These are phyloP conservation scores for Moniliophthora roreri DNA, from an alignment of 1,284 basidiomycete genomes.

Conservation along the genomic window DNA sequence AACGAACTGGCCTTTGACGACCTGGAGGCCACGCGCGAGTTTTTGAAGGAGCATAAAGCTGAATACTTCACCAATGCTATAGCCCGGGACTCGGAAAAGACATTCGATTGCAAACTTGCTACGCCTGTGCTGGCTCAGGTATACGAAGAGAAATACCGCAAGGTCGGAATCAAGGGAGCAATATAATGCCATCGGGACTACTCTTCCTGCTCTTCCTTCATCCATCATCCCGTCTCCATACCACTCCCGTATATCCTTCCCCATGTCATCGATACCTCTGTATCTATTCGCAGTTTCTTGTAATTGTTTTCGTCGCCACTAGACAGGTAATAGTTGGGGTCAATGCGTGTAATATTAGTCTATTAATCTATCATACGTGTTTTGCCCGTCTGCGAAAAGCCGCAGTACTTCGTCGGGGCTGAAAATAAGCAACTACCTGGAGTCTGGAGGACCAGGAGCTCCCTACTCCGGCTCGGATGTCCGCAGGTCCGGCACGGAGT, in stretches of 20 bases:
- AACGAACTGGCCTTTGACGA: conserved; percentile 85
- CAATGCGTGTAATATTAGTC: too few species aligned
- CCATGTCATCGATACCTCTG: neutral
- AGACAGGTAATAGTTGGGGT: too few species aligned
- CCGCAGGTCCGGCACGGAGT: too few species aligned
- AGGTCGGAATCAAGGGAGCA: conserved; percentile 73
- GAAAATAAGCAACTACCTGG: too few species aligned
- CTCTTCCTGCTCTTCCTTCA: neutral
- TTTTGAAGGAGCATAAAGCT: conserved; percentile 72
- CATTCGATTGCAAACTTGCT: conserved; percentile 67
- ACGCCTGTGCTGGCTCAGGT: conserved; percentile 50
- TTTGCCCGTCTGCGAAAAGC: too few species aligned
- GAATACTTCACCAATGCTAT: conserved; percentile 69
- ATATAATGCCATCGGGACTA: conserved; percentile 33
- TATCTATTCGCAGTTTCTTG: neutral
- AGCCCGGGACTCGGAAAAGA: conserved; percentile 56
- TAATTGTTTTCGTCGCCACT: neutral
- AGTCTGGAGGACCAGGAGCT: too few species aligned
- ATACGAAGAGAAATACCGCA: conserved; percentile 76
- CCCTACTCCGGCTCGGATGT: too few species aligned
- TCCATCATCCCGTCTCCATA: neutral
- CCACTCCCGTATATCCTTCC: neutral
- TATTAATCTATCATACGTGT: too few species aligned
- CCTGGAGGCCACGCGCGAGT: conserved; percentile 62
- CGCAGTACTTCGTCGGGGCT: too few species aligned